phyloP scores from a whole-genome alignment of 2,329 filamentous ascomycete species.

The Cercospora beticola region DNA sequence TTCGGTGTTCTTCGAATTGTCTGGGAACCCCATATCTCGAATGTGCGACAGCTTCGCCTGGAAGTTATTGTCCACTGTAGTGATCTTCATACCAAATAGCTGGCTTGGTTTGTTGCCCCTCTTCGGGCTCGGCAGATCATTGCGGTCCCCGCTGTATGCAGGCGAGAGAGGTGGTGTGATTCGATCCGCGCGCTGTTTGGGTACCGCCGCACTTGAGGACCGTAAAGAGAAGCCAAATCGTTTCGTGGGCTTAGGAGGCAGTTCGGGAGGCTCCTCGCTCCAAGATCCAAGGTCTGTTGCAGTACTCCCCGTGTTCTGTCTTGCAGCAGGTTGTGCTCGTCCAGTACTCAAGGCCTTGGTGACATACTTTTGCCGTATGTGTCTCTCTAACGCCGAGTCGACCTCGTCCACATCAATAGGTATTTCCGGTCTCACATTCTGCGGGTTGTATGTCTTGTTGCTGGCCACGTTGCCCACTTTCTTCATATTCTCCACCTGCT shows the following conservation, averaged over 20 bases:
- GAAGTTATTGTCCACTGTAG: slow-evolving; percentile 63
- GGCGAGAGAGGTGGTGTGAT: slow-evolving; percentile 41
- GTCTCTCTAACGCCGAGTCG: slow-evolving; percentile 91
- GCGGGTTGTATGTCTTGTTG: slow-evolving; percentile 86
- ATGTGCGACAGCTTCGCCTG: slow-evolving; percentile 76
- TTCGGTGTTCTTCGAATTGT: slow-evolving; percentile 76
- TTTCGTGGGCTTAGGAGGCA: slow-evolving; percentile 61
- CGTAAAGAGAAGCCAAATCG: slow-evolving; percentile 65
- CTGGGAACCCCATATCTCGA: slow-evolving; percentile 87
- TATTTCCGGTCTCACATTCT: slow-evolving; percentile 76
- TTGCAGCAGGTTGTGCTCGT: slow-evolving; percentile 36
- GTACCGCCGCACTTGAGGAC: slow-evolving; percentile 68
- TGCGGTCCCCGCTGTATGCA: slow-evolving; percentile 32
- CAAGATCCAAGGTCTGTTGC: slow-evolving; percentile 45
- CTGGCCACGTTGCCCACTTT: slow-evolving; percentile 81
- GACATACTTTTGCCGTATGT: slow-evolving; percentile 92
- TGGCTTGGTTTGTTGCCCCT: slow-evolving; percentile 57
- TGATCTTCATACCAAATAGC: slow-evolving; percentile 40
- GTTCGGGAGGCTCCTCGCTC: slow-evolving; percentile 57
- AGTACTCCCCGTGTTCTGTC: slow-evolving; percentile 58
- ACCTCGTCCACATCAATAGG: slow-evolving; percentile 90
- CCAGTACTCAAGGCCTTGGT: slow-evolving; percentile 52
- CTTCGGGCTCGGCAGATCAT: slow-evolving; percentile 27
- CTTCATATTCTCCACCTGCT: slow-evolving; percentile 99
- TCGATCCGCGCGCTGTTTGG: slow-evolving; percentile 54